A percentile compares a stretch with the other conserved stretches of the same genome.
Evolutionary conservation across 1,284 basidiomycete genomes (phyloP).

Genomic region (Volvariella surrecta): DNA sequence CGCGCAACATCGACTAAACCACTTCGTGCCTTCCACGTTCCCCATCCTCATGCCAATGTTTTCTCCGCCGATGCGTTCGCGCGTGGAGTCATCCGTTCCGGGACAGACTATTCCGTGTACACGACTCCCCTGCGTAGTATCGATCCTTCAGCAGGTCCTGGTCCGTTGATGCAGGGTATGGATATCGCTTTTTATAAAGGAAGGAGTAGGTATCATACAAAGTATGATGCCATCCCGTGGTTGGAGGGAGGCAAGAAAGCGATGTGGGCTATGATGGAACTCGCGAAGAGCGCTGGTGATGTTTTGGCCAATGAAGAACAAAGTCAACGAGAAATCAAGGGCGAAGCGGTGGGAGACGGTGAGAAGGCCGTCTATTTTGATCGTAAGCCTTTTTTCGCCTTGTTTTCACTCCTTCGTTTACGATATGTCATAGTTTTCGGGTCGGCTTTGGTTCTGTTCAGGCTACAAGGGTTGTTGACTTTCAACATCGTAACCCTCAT

Average conservation of each 20-base stretch:
- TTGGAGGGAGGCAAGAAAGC: constrained; percentile 43
- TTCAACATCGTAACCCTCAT: constrained; percentile 54
- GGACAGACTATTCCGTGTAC: constrained; percentile 66
- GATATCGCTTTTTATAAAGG: constrained; percentile 70
- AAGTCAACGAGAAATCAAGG: constrained; percentile 13
- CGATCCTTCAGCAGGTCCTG: constrained; percentile 3
- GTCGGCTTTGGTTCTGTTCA: constrained; percentile 41
- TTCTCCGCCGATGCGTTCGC: constrained; percentile 59
- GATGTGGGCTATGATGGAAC: constrained; percentile 72
- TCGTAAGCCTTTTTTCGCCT: constrained; percentile 33
- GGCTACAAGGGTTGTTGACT: constrained; percentile 39
- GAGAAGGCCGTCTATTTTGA: constrained; percentile 61
- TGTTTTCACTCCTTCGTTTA: background rate
- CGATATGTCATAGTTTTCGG: constrained; percentile 46
- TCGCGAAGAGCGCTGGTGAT: constrained; percentile 42
- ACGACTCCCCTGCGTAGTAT: constrained; percentile 9
- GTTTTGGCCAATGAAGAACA: constrained; percentile 37
- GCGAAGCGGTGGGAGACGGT: constrained; percentile 17
- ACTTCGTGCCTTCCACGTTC: constrained; percentile 43
- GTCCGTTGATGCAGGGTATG: constrained; percentile 43
- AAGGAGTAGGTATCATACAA: constrained; percentile 64
- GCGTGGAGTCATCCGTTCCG: constrained; percentile 50
- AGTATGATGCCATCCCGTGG: constrained; percentile 51
- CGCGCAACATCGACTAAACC: constrained; percentile 49
- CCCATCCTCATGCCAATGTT: constrained; percentile 62